Conservation (phyloP, 1,284 basidiomycete genomes). For the Sporisorium graminicola region DNA sequence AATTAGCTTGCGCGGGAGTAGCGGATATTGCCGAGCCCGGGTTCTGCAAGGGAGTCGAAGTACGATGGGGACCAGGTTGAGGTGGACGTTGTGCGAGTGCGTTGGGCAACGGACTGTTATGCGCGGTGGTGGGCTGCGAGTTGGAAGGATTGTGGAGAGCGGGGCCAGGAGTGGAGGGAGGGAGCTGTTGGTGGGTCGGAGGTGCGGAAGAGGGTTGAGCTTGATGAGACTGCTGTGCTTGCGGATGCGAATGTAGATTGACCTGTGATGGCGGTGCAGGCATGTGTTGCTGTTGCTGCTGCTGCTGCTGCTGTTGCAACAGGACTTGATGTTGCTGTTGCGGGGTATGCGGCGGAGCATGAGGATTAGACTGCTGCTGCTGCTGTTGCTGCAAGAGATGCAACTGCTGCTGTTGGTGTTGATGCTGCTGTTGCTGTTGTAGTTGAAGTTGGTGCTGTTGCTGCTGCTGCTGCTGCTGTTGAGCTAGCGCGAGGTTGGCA, state of each 20-base stretch:
- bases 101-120: constrained; percentile 38
- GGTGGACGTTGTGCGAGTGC: constrained; percentile 23
- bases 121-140: constrained; percentile 32
- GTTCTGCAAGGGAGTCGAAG: constrained; percentile 37
- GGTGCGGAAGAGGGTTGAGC: constrained; percentile 14
- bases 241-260: constrained; percentile 38
- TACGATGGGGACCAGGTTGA: constrained; percentile 33
- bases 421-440: constrained; percentile 28
- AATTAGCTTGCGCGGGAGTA: constrained; percentile 10
- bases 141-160: constrained; percentile 16
- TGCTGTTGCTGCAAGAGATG: constrained; percentile 29
- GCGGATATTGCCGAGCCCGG: constrained; percentile 27
- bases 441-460: constrained; percentile 28
- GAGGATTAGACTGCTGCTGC: constrained; percentile 20
- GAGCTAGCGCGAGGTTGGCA: constrained; percentile 28
- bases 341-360: constrained; percentile 22
- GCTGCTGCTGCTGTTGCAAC: constrained; percentile 17
- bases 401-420: constrained; percentile 16
- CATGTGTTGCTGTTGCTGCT: constrained; percentile 24
- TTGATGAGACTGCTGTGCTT: constrained; percentile 23
- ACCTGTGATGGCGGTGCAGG: constrained; percentile 17
- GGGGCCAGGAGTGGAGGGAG: constrained; percentile 12
- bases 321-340: constrained; percentile 22
- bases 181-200: constrained; percentile 19
- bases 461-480: constrained; percentile 25